Evolutionary conservation across 352 stramenopile genomes (phyloP).

Genomic region (Phytopythium chamaehyphon): DNA sequence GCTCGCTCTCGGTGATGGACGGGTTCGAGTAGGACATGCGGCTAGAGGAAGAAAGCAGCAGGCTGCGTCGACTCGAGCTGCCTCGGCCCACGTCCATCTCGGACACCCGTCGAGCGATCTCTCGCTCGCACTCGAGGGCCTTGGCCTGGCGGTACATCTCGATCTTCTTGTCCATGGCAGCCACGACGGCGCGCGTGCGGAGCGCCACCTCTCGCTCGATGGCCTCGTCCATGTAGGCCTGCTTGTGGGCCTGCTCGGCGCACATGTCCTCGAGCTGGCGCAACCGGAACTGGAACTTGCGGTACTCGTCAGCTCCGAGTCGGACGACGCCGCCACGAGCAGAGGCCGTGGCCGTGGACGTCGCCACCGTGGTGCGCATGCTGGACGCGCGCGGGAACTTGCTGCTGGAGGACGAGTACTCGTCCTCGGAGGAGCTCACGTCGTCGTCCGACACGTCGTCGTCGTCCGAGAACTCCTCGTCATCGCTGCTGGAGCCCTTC

Average conservation of each 20-base stretch:
- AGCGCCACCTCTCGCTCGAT: slow-evolving; percentile 72
- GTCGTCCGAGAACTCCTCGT: slow-evolving; percentile 62
- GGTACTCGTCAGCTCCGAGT: slow-evolving; percentile 70
- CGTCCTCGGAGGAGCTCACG: slow-evolving; percentile 12
- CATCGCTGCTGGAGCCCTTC: slow-evolving; percentile 21
- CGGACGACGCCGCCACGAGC: slow-evolving; percentile 31
- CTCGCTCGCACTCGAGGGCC: slow-evolving; percentile 71
- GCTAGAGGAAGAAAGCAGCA: slow-evolving; percentile 14
- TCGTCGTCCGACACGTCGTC: slow-evolving; percentile 32
- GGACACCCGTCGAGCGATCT: slow-evolving; percentile 70
- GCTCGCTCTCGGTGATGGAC: slow-evolving; percentile 22
- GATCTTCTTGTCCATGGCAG: slow-evolving; percentile 83
- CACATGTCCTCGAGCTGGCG: slow-evolving; percentile 73
- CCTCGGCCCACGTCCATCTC: slow-evolving; percentile 26
- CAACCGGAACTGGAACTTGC: slow-evolving; percentile 81
- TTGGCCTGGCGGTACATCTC: slow-evolving; percentile 84
- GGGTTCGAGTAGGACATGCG: slow-evolving; percentile 3
- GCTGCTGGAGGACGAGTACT: slow-evolving; percentile 9
- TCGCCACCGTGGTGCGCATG: slow-evolving; percentile 13
- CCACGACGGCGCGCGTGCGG: slow-evolving; percentile 60
- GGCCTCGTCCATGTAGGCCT: slow-evolving; percentile 67
- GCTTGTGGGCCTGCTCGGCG: slow-evolving; percentile 62
- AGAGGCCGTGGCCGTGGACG: slow-evolving; percentile 40
- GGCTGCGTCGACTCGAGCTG: slow-evolving; percentile 7
- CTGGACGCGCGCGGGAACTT: background rate